Conservation (phyloP, 768 basidiomycete species). For the Mycena galericulata region DNA sequence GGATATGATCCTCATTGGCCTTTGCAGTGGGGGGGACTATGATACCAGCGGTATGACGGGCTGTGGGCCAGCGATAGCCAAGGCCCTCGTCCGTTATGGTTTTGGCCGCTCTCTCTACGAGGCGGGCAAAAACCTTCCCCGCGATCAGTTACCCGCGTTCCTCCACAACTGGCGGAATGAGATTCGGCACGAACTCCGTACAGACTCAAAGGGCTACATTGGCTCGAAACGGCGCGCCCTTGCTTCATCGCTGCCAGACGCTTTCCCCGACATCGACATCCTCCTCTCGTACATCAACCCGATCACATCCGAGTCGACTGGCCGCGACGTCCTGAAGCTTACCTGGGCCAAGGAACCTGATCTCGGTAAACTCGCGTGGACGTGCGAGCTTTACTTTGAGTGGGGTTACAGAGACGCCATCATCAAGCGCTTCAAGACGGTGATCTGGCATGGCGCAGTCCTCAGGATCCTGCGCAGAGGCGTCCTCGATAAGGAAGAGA, state of each 20-base stretch:
- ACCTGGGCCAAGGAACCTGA: slow-evolving; percentile 73
- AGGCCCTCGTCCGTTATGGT: slow-evolving; percentile 84
- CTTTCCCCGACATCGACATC: slow-evolving; percentile 81
- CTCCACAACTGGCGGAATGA: slow-evolving; percentile 73
- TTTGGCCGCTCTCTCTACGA: slow-evolving; percentile 78
- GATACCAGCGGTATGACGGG: slow-evolving; percentile 75
- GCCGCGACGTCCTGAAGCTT: slow-evolving; percentile 52
- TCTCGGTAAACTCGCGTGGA: slow-evolving; percentile 75
- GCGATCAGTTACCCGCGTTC: slow-evolving; percentile 61
- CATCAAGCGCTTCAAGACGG: slow-evolving; percentile 84
- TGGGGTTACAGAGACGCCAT: slow-evolving; percentile 91
- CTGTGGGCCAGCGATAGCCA: slow-evolving; percentile 79
- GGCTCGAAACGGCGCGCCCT: slow-evolving; percentile 74
- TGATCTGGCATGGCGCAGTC: slow-evolving; percentile 83
- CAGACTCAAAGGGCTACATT: slow-evolving; percentile 73
- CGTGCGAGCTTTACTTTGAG: slow-evolving; percentile 91
- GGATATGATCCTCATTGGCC: slow-evolving; percentile 85
- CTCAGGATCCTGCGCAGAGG: slow-evolving; percentile 78
- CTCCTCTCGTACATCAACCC: slow-evolving; percentile 85
- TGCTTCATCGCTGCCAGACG: slow-evolving; percentile 70
- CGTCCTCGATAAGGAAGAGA: slow-evolving; percentile 62
- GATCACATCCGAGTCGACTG: slow-evolving; percentile 74
- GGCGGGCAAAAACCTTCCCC: slow-evolving; percentile 64
- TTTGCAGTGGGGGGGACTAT: slow-evolving; percentile 94
- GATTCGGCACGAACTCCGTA: slow-evolving; percentile 72